Evolutionary conservation across 345 rosid species (phyloP), one percentile per base, ranked within the genome.

Genomic region (Ricinus communis): DNA sequence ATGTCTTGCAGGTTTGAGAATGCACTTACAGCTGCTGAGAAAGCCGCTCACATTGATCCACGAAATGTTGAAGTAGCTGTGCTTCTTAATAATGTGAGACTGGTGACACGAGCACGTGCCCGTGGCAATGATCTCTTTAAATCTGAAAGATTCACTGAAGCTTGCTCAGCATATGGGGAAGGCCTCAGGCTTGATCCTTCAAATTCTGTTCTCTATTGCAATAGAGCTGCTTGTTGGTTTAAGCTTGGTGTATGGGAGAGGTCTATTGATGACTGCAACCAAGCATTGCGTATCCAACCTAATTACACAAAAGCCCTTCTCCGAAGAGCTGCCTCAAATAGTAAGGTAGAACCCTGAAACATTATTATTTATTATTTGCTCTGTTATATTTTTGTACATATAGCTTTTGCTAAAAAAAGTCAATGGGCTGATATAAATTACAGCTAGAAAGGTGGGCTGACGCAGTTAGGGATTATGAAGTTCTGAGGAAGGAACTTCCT

Each of bases 61-160:
- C 77, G 79, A 64, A 93, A 86, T 83, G 79, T 56, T 76, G 99
- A 96, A 78, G 82, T 87, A 74, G 73, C 82, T n/a, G 80, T 76
- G 11, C 76, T 89, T 69, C 83, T 85, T 56, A 90, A 69, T 60
- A 91, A 87, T 76, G 91, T 96, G 74, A 84, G 69, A 74, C 68
- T 85, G 79, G 87, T 96, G 21, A 77, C 83, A 11, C 87, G 93
- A 65, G 94, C 96, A 59, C 87, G 93, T 56, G 65, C 83, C 36
- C 99, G 90, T 28, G 99, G 98, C 69, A 89, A 91, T 78, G 88
- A 89, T 79, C 97, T 93, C 76, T 91, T 89, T 76, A 94, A 90
- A 79, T 91, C 95, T 33, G 99, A 96, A 84, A 89, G 99, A 82
- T 93, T 80, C 74, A 93, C 97, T 24, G 99, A 96, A 81, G 99